Percentiles rank a stretch among this genome's conserved stretches.
These are phyloP conservation scores for Tuber calosporum DNA, from an alignment of 495 filamentous ascomycete species.

Conservation along the genomic window DNA sequence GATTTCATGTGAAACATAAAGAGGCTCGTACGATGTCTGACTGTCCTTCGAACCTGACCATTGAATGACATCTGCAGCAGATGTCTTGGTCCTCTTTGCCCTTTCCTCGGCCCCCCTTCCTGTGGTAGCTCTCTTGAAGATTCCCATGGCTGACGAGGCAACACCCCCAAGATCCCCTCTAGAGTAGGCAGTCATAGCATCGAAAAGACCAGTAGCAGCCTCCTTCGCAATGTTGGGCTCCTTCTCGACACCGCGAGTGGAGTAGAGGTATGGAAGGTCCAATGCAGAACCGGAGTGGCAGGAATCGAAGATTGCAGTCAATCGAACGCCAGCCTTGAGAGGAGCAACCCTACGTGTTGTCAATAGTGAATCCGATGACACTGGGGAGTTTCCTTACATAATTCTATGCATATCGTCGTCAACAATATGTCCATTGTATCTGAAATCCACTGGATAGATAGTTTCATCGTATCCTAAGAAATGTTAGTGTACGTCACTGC, in stretches of 20 bases:
- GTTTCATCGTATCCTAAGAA: constrained; percentile 84
- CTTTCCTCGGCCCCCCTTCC: constrained; percentile 76
- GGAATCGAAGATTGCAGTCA: constrained; percentile 99
- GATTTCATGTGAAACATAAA: constrained; percentile 19
- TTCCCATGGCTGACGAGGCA: constrained; percentile 69
- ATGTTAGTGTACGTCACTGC: constrained; percentile 17
- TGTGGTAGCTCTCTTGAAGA: constrained; percentile 86
- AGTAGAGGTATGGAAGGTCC: constrained; percentile 96
- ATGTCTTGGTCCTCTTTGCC: constrained; percentile 82
- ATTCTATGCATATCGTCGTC: constrained; percentile 99
- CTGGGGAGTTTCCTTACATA: constrained; percentile 51
- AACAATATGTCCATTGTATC: constrained; percentile 82
- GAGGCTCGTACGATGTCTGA: constrained; percentile 71
- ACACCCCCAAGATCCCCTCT: constrained; percentile 83
- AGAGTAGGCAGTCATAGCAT: constrained; percentile 81
- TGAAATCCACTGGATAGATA: constrained; percentile 95
- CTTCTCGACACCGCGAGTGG: constrained; percentile 79
- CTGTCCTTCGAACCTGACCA: constrained; percentile 94
- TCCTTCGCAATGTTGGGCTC: constrained; percentile 98
- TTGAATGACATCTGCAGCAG: constrained; percentile 93
- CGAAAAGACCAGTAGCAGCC: constrained; percentile 84
- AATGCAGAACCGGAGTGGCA: constrained; percentile 95
- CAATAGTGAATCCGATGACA: constrained; percentile 10
- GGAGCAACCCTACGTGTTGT: constrained; percentile 53
- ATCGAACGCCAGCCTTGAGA: constrained; percentile 71